These are phyloP conservation scores for Cryoendolithus antarcticus DNA, from an alignment of 2,329 filamentous ascomycete genomes.

Conservation along the genomic window DNA sequence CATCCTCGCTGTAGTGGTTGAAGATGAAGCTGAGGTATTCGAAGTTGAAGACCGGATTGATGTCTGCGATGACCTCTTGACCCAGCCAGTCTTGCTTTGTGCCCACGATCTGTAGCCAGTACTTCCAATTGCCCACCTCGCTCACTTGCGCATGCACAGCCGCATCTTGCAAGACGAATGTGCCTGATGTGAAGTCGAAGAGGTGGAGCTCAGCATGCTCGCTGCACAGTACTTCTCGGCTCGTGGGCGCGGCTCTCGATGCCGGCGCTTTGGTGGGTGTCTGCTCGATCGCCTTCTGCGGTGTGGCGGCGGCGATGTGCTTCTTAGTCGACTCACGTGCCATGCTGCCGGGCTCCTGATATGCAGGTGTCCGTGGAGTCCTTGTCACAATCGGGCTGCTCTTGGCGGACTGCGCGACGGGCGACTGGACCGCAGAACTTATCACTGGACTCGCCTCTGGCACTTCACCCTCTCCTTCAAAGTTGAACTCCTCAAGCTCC, in stretches of 20 bases:
- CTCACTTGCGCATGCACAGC: conserved; percentile 67
- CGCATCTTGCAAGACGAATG: conserved; percentile 70
- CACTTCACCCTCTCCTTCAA: conserved; percentile 49
- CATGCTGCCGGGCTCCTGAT: conserved; percentile 14
- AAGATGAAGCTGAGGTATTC: conserved; percentile 99
- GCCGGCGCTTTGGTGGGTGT: conserved; percentile 48
- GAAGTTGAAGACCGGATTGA: conserved; percentile 98
- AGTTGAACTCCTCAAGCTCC: conserved; percentile 74
- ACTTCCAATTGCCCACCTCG: conserved; percentile 83
- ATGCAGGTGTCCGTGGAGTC: conserved; percentile 5
- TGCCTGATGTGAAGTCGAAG: conserved; percentile 77
- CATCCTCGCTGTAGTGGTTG: conserved; percentile 84
- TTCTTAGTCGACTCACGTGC: conserved; percentile 19
- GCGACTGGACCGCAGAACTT: conserved; percentile 32
- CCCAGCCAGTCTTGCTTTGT: conserved; percentile 73
- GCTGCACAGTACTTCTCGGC: conserved; percentile 59
- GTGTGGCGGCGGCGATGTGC: conserved; percentile 8
- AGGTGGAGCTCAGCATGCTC: conserved; percentile 80
- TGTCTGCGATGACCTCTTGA: conserved; percentile 72
- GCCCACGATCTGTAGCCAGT: conserved; percentile 80
- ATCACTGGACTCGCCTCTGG: conserved; percentile 47
- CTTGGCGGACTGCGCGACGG: conserved; percentile 9
- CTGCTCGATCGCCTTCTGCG: conserved; percentile 25
- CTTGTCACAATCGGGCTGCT: background rate
- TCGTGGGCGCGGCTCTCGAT: conserved; percentile 49